These are phyloP conservation scores for Glonium stellatum DNA, from an alignment of 495 filamentous ascomycete genomes.

Conservation along the genomic window DNA sequence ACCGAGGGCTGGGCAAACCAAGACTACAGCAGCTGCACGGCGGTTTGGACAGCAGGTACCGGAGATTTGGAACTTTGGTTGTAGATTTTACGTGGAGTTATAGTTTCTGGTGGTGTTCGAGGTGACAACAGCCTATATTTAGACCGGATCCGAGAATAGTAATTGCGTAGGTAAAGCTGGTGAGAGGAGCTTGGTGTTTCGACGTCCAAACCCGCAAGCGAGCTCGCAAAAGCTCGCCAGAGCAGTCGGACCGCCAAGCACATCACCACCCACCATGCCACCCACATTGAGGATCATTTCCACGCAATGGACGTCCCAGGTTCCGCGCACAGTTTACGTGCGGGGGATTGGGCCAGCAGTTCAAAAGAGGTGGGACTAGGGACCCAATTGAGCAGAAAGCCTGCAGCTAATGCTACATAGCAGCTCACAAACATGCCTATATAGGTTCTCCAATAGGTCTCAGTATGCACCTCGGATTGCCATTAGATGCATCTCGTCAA, in stretches of 20 bases:
- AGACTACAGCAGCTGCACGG: no score
- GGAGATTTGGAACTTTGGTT: no score
- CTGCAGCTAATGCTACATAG: neutral
- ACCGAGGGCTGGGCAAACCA: no score
- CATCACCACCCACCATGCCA: neutral
- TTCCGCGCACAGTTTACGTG: neutral
- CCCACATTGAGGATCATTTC: neutral
- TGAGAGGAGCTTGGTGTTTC: no score
- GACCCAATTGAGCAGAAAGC: neutral
- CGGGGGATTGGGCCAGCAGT: neutral
- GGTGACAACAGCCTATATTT: no score
- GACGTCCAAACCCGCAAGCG: no score
- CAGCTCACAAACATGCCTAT: neutral
- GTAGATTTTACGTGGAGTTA: no score
- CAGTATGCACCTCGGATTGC: neutral
- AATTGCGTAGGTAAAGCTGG: no score
- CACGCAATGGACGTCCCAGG: neutral
- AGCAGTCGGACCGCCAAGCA: neutral
- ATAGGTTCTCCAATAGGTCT: neutral
- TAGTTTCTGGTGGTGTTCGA: no score
- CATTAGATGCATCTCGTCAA: slow-evolving; percentile 26
- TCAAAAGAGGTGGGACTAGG: neutral
- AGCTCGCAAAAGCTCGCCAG: no score
- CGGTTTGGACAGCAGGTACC: no score
- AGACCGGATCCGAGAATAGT: no score